Evolutionary conservation across 23 red algal species (phyloP).

Genomic region (Gracilaria gracilis): DNA sequence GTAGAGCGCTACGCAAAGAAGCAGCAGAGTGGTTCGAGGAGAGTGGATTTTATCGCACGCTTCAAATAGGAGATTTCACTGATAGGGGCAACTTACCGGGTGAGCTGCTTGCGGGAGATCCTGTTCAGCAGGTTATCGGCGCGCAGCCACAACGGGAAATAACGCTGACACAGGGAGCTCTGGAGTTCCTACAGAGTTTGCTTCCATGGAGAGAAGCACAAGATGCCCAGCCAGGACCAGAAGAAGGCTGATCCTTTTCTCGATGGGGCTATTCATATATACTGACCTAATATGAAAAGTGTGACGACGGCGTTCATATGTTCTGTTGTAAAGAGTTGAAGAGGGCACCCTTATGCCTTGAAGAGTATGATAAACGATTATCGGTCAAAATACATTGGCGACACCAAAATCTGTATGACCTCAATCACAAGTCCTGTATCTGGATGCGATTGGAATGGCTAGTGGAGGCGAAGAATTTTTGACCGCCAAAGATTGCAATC

Average conservation of each 20-base stretch:
- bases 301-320: background rate
- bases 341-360: too few relatives aligned
- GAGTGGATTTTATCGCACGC: constrained; percentile 36
- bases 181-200: constrained; percentile 68
- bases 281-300: background rate
- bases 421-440: too few relatives aligned
- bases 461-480: too few relatives aligned
- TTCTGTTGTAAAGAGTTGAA: too few relatives aligned
- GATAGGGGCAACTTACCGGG: constrained; percentile 54
- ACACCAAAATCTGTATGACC: too few relatives aligned
- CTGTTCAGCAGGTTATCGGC: constrained; percentile 23
- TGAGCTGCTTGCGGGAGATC: constrained; percentile 48
- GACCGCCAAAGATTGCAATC: too few relatives aligned
- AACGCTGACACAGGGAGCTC: constrained; percentile 40
- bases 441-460: too few relatives aligned
- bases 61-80: constrained; percentile 64
- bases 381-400: too few relatives aligned
- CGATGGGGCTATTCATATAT: background rate
- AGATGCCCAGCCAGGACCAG: constrained; percentile 12
- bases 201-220: constrained; percentile 63
- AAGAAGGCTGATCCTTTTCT: background rate
- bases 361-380: too few relatives aligned
- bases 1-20: constrained; percentile 43
- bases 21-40: constrained; percentile 49
- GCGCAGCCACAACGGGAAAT: constrained; percentile 35